Evolutionary conservation across 768 basidiomycete genomes (phyloP).

Genomic region (Auricularia sp.): DNA sequence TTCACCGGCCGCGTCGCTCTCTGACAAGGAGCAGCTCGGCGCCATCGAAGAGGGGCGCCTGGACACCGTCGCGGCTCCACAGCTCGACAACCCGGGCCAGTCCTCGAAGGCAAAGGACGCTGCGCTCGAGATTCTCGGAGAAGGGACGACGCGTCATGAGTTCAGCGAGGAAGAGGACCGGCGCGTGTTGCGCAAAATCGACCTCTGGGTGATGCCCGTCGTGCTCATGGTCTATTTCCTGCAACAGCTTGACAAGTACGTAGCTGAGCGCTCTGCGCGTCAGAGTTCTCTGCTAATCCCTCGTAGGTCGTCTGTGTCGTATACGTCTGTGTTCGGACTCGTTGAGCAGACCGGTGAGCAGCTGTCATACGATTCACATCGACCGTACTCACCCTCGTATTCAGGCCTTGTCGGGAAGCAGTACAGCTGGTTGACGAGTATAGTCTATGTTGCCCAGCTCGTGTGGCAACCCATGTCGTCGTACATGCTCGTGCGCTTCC

Average conservation of each 20-base stretch:
- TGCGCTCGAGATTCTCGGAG: slow-evolving; percentile 22
- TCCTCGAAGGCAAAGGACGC: slow-evolving; percentile 16
- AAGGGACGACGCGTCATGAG: slow-evolving; percentile 13
- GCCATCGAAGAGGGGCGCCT: neutral
- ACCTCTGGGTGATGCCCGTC: slow-evolving; percentile 28
- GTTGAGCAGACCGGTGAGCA: slow-evolving; percentile 24
- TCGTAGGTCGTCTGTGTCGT: slow-evolving; percentile 33
- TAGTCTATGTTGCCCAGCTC: slow-evolving; percentile 36
- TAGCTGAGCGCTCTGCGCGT: slow-evolving; percentile 1
- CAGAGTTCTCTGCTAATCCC: neutral
- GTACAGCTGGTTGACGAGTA: slow-evolving; percentile 35
- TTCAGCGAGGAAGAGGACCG: slow-evolving; percentile 24
- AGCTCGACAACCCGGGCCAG: neutral
- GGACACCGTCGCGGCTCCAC: neutral
- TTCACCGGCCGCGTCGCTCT: neutral
- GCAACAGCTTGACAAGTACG: slow-evolving; percentile 36
- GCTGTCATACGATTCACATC: neutral
- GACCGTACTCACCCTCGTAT: slow-evolving; percentile 19
- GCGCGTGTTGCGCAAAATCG: slow-evolving; percentile 25
- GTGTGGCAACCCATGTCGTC: slow-evolving; percentile 35
- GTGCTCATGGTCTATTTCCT: slow-evolving; percentile 24
- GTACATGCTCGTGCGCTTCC: slow-evolving; percentile 30
- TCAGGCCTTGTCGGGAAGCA: slow-evolving; percentile 23
- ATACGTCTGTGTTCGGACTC: slow-evolving; percentile 37
- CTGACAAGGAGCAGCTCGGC: neutral